Percentiles rank a stretch among this genome's conserved stretches.
Conservation (phyloP, 2,329 filamentous ascomycete species). For the Trichoderma sp. region DNA sequence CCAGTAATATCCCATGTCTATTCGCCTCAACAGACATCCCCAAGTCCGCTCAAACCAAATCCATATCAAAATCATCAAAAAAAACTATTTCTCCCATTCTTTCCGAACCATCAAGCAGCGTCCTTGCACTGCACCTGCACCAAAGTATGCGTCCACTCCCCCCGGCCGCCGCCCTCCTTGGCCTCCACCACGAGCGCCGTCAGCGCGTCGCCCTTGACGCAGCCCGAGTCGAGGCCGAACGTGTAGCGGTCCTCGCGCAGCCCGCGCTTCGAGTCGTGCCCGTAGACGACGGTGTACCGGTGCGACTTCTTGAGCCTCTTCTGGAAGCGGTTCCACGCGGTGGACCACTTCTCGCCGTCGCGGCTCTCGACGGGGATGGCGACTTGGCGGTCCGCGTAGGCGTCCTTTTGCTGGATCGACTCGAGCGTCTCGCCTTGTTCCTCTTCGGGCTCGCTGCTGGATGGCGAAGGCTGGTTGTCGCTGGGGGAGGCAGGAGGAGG, state of each 20-base stretch:
- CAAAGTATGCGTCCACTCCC: constrained; percentile 42
- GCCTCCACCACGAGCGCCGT: constrained; percentile 75
- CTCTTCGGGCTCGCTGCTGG: constrained; percentile 29
- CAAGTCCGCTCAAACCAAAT: neutral
- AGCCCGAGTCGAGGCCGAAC: constrained; percentile 84
- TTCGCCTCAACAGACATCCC: neutral
- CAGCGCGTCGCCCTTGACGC: constrained; percentile 73
- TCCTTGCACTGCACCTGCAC: constrained; percentile 48
- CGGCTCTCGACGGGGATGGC: constrained; percentile 47
- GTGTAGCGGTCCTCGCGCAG: constrained; percentile 66
- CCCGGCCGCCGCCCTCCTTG: constrained; percentile 34
- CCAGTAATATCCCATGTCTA: neutral
- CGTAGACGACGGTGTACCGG: constrained; percentile 76
- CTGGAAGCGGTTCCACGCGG: constrained; percentile 60
- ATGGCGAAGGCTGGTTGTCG: neutral
- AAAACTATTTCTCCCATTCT: neutral
- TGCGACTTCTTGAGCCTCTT: constrained; percentile 37
- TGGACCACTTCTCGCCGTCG: constrained; percentile 67
- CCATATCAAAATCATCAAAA: neutral
- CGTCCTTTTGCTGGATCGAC: constrained; percentile 27
- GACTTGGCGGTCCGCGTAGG: constrained; percentile 38
- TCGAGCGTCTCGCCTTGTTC: constrained; percentile 14
- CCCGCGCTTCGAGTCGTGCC: constrained; percentile 78
- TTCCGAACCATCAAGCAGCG: neutral
- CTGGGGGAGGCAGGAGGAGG: neutral